phyloP scores from a whole-genome alignment of 352 stramenopile genomes.

The Globisporangium polare region DNA sequence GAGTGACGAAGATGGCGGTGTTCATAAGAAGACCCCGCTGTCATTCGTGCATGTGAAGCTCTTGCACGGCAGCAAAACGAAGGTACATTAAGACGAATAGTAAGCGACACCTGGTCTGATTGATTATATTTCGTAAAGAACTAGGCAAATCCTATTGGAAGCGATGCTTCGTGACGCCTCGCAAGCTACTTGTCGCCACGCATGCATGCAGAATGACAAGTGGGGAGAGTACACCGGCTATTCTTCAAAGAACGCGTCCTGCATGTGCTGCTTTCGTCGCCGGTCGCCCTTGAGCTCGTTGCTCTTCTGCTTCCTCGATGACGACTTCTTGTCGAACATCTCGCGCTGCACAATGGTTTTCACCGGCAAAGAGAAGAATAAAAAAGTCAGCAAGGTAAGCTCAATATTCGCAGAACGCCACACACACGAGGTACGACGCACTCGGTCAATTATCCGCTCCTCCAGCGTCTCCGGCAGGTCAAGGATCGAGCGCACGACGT shows the following conservation, averaged over 20 bases:
- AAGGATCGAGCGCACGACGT: conserved; percentile 66
- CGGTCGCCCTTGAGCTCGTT: conserved; percentile 80
- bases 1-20: background rate
- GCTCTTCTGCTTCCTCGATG: conserved; percentile 68
- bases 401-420: background rate
- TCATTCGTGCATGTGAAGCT: conserved; percentile 3
- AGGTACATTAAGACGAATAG: background rate
- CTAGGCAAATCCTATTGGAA: conserved; percentile 1
- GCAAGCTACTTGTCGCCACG: background rate
- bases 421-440: conserved; percentile 29
- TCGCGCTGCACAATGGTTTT: conserved; percentile 37
- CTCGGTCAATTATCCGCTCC: conserved; percentile 63
- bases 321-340: conserved; percentile 81
- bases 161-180: background rate
- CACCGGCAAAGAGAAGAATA: background rate
- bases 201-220: background rate
- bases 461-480: conserved; percentile 77
- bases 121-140: conserved; percentile 1
- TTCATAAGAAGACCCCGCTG: background rate
- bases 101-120: background rate
- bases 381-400: background rate
- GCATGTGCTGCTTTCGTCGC: conserved; percentile 72
- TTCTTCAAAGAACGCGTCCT: conserved; percentile 70
- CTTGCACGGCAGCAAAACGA: background rate
- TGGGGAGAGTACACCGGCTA: conserved; percentile 10